Conservation (phyloP, 306 rosid species). For the Lagenaria siceraria region DNA sequence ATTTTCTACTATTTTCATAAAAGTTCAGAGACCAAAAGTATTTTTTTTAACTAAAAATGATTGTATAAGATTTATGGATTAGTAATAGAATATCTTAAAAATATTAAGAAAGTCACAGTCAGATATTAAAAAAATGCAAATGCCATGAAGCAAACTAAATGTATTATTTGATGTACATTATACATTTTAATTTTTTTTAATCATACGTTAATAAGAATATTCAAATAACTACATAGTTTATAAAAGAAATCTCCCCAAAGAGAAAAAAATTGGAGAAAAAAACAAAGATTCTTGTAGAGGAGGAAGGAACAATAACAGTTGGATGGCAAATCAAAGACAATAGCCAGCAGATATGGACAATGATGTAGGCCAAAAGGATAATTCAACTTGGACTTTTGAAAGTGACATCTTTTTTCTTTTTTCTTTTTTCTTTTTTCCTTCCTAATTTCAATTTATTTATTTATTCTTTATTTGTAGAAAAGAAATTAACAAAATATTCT, state of each 20-base stretch:
- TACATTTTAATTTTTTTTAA: neutral
- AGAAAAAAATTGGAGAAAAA: neutral
- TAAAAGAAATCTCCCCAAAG: too few species aligned
- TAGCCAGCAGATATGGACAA: neutral
- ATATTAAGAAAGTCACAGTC: neutral
- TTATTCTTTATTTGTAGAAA: neutral
- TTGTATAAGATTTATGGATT: too few species aligned
- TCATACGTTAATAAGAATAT: neutral
- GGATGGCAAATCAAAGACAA: neutral
- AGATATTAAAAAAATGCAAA: too few species aligned
- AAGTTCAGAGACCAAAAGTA: neutral
- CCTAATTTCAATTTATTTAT: too few species aligned
- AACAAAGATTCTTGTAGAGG: neutral
- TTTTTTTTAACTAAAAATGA: too few species aligned
- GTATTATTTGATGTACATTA: neutral
- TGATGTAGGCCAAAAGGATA: neutral
- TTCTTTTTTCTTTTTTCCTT: too few species aligned
- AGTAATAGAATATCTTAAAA: neutral
- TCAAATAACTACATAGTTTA: too few species aligned
- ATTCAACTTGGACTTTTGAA: neutral
- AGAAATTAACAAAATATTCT: neutral
- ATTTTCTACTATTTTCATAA: too few species aligned
- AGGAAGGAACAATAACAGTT: neutral
- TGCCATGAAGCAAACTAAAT: too few species aligned
- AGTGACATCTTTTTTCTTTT: neutral